These are phyloP conservation scores for Linum trigynum DNA, from an alignment of 345 rosid genomes.

Conservation along the genomic window DNA sequence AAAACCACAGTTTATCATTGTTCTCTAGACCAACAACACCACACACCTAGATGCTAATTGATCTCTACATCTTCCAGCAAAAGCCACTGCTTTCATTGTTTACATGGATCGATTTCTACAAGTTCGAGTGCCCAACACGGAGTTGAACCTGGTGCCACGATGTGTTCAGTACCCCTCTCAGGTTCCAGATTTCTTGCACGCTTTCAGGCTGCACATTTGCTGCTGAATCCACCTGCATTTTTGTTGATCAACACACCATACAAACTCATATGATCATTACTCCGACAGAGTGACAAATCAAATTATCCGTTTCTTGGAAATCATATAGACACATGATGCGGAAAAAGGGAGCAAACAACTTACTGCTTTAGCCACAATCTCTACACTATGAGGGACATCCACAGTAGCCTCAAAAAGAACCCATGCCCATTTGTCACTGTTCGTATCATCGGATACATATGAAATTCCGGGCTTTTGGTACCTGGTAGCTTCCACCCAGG, in stretches of 20 bases:
- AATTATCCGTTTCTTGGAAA: neutral
- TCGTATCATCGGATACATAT: slow-evolving; percentile 49
- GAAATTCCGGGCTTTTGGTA: slow-evolving; percentile 49
- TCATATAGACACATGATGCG: neutral
- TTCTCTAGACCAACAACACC: neutral
- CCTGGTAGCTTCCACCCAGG: slow-evolving; percentile 80
- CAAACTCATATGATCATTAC: neutral
- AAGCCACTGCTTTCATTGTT: neutral
- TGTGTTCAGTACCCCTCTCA: slow-evolving; percentile 85
- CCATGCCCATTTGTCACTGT: slow-evolving; percentile 96
- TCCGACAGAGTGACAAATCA: neutral
- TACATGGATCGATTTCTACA: slow-evolving; percentile 6
- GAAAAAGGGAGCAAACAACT: slow-evolving; percentile 4
- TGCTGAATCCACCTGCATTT: slow-evolving; percentile 67
- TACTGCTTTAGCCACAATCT: slow-evolving; percentile 92
- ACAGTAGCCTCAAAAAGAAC: slow-evolving; percentile 69
- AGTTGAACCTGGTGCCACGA: slow-evolving; percentile 85
- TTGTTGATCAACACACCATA: slow-evolving; percentile 6
- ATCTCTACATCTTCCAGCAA: neutral
- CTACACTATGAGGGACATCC: slow-evolving; percentile 40
- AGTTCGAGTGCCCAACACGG: slow-evolving; percentile 63
- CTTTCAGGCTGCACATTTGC: slow-evolving; percentile 87
- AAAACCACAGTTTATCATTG: no score
- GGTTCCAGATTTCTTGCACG: slow-evolving; percentile 80
- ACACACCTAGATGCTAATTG: no score